phyloP scores from a whole-genome alignment of 2,329 filamentous ascomycete species.

The Lasiodiplodia sp. region DNA sequence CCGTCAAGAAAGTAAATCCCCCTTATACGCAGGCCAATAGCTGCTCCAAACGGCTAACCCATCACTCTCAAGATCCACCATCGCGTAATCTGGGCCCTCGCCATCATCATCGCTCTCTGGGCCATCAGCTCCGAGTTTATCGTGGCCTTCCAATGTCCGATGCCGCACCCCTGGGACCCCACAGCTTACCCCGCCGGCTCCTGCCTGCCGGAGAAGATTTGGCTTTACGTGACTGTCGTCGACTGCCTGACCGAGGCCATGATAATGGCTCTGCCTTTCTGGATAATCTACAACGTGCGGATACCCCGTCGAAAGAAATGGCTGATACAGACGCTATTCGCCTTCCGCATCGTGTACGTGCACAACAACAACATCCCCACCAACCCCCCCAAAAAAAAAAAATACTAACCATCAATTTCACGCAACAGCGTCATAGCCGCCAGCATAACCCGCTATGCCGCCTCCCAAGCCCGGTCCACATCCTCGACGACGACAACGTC shows the following conservation, averaged over 20 bases:
- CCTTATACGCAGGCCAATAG: not conserved
- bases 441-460: conserved; percentile 9
- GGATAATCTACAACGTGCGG: conserved; percentile 4
- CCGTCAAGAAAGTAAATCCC: conserved; percentile 1
- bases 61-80: not conserved
- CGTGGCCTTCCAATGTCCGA: conserved; percentile 11
- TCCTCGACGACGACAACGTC: not conserved
- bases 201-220: conserved; percentile 12
- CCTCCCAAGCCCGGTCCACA: conserved; percentile 5
- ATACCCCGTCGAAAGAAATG: conserved; percentile 2
- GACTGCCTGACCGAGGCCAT: conserved; percentile 14
- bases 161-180: conserved; percentile 17
- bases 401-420: not conserved
- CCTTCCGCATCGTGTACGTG: conserved; percentile 3
- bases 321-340: not conserved
- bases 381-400: not conserved
- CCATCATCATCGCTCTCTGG: not conserved
- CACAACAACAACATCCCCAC: not conserved
- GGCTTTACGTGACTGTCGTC: conserved; percentile 7
- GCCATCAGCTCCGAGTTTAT: not conserved
- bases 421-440: conserved; percentile 14
- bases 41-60: not conserved
- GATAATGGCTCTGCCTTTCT: conserved; percentile 17
- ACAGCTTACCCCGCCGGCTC: conserved; percentile 3
- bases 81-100: not conserved